phyloP scores from a whole-genome alignment of 768 basidiomycete genomes.

The Rhodotorula graminis region DNA sequence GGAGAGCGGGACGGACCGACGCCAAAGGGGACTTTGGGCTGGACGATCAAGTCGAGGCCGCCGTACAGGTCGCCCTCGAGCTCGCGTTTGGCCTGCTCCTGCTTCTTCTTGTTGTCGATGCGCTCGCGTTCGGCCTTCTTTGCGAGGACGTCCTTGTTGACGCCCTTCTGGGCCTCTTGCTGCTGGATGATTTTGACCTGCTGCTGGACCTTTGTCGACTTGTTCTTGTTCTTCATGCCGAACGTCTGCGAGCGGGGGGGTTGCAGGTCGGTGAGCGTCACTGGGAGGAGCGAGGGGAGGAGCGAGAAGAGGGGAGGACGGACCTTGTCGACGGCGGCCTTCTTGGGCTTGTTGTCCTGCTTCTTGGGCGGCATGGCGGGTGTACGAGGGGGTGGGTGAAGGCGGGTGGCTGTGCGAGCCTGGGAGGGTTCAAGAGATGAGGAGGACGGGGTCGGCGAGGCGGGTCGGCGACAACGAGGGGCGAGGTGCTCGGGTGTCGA shows the following conservation, averaged over 20 bases:
- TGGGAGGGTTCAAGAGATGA: not conserved
- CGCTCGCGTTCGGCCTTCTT: slow-evolving; percentile 66
- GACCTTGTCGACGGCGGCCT: slow-evolving; percentile 60
- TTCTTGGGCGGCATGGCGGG: slow-evolving; percentile 73
- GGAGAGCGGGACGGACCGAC: slow-evolving; percentile 51
- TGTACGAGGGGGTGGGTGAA: not conserved
- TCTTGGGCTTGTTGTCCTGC: slow-evolving; percentile 64
- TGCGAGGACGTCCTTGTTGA: slow-evolving; percentile 72
- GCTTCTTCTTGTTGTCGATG: slow-evolving; percentile 44
- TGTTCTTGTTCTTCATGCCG: slow-evolving; percentile 67
- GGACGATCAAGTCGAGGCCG: slow-evolving; percentile 43
- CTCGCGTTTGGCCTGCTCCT: slow-evolving; percentile 50
- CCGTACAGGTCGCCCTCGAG: slow-evolving; percentile 57
- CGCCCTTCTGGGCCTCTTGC: slow-evolving; percentile 67
- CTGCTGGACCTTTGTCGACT: slow-evolving; percentile 85
- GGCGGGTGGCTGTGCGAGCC: not conserved
- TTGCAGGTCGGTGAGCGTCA: not conserved
- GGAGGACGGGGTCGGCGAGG: no score
- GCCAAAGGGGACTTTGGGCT: slow-evolving; percentile 71
- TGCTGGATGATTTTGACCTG: slow-evolving; percentile 74
- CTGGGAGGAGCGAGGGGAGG: not conserved
- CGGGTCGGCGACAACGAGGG: no score
- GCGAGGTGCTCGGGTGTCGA: no score
- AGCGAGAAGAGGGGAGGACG: not conserved
- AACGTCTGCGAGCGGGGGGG: slow-evolving; percentile 46